These are phyloP conservation scores for Ophiostoma sp. DNA, from an alignment of 2,329 filamentous ascomycete species.

Conservation along the genomic window DNA sequence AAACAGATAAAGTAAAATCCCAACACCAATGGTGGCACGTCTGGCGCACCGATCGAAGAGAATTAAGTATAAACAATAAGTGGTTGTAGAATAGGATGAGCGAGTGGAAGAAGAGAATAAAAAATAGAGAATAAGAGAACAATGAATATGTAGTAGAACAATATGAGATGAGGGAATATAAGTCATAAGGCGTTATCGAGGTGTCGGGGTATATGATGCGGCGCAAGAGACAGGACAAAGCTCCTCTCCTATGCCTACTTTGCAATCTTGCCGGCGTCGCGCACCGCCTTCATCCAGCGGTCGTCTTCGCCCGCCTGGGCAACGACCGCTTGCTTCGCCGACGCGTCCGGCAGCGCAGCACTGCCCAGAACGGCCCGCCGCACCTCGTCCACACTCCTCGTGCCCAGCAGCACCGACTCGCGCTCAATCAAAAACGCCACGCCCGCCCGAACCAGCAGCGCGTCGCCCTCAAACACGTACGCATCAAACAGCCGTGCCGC, in stretches of 20 bases:
- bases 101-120: conserved; percentile 6
- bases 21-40: not conserved
- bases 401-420: conserved; percentile 48
- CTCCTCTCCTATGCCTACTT: not conserved
- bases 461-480: conserved; percentile 75
- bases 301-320: conserved; percentile 46
- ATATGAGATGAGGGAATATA: not conserved
- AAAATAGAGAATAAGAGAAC: not conserved
- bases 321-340: conserved; percentile 34
- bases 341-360: conserved; percentile 11
- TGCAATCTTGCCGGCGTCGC: conserved; percentile 37
- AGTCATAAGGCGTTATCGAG: conserved; percentile 13
- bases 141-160: not conserved
- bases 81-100: not conserved
- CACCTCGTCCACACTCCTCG: conserved; percentile 43
- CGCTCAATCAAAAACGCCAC: conserved; percentile 58
- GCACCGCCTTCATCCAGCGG: conserved; percentile 40
- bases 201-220: not conserved
- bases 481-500: conserved; percentile 73
- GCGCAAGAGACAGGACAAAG: not conserved
- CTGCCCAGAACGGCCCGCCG: conserved; percentile 35
- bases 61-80: conserved; percentile 11
- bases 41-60: not conserved
- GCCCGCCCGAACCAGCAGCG: conserved; percentile 62
- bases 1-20: not conserved